Base-by-base conservation (phyloP, 1,284 basidiomycete genomes). In the Vanrija sp. region DNA sequence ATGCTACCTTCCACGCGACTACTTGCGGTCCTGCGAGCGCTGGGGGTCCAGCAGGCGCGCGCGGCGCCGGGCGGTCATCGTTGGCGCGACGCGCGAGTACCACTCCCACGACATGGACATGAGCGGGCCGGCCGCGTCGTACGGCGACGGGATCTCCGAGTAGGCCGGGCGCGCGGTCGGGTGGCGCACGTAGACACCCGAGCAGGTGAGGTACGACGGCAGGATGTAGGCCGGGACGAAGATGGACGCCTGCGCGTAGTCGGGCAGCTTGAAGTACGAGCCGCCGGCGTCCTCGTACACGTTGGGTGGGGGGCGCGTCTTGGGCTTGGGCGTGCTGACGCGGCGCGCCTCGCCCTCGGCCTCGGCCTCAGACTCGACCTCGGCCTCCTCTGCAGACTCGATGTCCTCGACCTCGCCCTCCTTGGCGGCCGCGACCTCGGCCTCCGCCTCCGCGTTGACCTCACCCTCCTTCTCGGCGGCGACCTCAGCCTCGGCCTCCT, bases 201-300 rank as follows among this genome's bases (percentile, higher is more conserved):
- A 93, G 77, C 96, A 98, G 10, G 93, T 93, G 48, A 83, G 75
- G 81, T 90, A 98, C 51, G 86, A 91, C 3, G 88, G 85, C 69
- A 98, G 92, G 54, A 98, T 85, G 77, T 97, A 98, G 0, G 94
- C 88, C 0, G 96, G 96, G 63, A 98, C 83, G 80, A 98, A 98
- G 49, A 98, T 81, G 81, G 88, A 91, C 0, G 96, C 91, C 0
- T 91, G 84, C 9, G 93, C 90, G 68, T 86, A 97, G 34, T 83
- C 80, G 0, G 96, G 96, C 12, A 97, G 86, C 65, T 83, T 79
- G 82, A 98, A 98, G n/a, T 67, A 65, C 9, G 72, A 46, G 26
- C 47, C 50, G 15, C 47, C 38, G 29, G 54, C 23, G 47, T 51
- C 43, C 25, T 40, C 25, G 44, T 49, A 28, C 46, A 38, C 46